Conservation (phyloP, 1,284 basidiomycete genomes). For the Pascua guehoae region DNA sequence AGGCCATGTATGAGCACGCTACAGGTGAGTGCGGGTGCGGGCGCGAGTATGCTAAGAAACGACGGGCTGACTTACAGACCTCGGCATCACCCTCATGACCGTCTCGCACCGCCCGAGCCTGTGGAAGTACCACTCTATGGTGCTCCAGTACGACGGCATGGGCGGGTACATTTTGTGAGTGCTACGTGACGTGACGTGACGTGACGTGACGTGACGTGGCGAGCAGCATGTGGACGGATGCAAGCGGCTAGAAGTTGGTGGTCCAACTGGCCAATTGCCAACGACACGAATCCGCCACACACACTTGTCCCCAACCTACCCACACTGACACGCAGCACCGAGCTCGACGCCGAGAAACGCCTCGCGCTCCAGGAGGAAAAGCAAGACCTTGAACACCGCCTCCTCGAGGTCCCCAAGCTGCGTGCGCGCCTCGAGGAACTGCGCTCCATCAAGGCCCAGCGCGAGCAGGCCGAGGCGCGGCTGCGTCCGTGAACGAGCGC, state of each 20-base stretch:
- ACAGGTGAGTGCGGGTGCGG: constrained; percentile 52
- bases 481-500: too few species aligned
- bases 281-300: too few species aligned
- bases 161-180: constrained; percentile 65
- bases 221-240: too few species aligned
- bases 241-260: too few species aligned
- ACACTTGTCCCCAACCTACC: too few species aligned
- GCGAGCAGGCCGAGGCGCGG: not conserved
- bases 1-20: constrained; percentile 92
- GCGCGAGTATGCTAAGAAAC: not conserved
- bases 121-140: constrained; percentile 92
- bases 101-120: constrained; percentile 88
- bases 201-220: too few species aligned
- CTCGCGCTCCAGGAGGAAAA: constrained; percentile 92
- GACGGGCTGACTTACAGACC: constrained; percentile 39
- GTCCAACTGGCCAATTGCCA: too few species aligned
- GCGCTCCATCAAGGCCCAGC: constrained; percentile 48
- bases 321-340: constrained; percentile 57
- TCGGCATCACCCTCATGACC: constrained; percentile 85
- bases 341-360: constrained; percentile 85
- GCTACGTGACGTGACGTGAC: too few species aligned
- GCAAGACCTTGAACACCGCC: constrained; percentile 70
- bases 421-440: constrained; percentile 71
- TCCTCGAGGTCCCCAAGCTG: constrained; percentile 83
- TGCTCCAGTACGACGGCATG: constrained; percentile 74